A percentile compares a stretch with the other conserved stretches of the same genome.
Evolutionary conservation across 805 yeast genomes (phyloP).

Genomic region (Clavispora carvajalis): DNA sequence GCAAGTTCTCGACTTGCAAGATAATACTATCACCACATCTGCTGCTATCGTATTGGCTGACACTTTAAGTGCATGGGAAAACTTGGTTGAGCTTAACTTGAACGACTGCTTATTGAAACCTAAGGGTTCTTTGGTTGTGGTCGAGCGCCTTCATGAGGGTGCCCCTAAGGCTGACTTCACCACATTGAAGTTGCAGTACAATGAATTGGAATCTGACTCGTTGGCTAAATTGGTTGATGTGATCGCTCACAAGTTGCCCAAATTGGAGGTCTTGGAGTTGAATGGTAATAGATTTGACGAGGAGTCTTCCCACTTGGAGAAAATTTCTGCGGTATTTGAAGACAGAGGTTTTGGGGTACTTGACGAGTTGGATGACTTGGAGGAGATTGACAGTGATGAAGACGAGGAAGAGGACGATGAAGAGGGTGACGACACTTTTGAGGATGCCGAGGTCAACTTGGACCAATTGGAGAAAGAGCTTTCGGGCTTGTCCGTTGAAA

Average conservation of each 20-base stretch:
- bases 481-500: conserved; percentile 22
- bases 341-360: conserved; percentile 74
- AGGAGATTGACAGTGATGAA: conserved; percentile 69
- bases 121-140: conserved; percentile 60
- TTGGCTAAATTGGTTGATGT: conserved; percentile 55
- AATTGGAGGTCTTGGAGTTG: conserved; percentile 65
- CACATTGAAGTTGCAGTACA: conserved; percentile 73
- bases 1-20: conserved; percentile 80
- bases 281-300: conserved; percentile 94
- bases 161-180: conserved; percentile 41
- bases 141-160: conserved; percentile 41
- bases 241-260: conserved; percentile 50
- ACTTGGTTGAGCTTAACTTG: conserved; percentile 71
- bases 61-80: conserved; percentile 52
- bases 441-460: conserved; percentile 50
- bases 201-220: conserved; percentile 71
- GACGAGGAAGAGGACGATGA: conserved; percentile 58
- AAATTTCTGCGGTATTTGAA: conserved; percentile 58
- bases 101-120: conserved; percentile 85
- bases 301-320: conserved; percentile 66
- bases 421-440: conserved; percentile 39
- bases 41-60: conserved; percentile 50
- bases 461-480: conserved; percentile 51
- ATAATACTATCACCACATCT: conserved; percentile 82
- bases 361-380: conserved; percentile 93